Base-by-base conservation (phyloP, 1,284 basidiomycete genomes). In the Pulveroboletus ridleyi region DNA sequence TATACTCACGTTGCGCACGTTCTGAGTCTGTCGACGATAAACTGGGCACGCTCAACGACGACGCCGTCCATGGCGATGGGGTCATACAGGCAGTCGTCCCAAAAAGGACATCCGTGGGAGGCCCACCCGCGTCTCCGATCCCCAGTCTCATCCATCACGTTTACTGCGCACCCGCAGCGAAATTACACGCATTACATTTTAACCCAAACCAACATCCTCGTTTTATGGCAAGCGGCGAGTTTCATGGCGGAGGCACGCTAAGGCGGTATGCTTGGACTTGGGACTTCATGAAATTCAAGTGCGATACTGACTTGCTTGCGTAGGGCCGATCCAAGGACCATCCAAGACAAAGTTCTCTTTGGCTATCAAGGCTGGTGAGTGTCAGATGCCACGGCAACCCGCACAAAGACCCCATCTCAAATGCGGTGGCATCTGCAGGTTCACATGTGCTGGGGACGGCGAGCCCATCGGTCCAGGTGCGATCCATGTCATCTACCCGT, bases 331-430 rank as follows among this genome's bases (percentile, higher is more conserved):
- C 79, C 86, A n/a, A 78, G 75, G 4, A 85, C 85, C 6, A 85
- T 87, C 47, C 89, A 92, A 65, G 86, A 92, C 78, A 94, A 35
- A 94, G 87, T 93, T 71, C 77, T 94, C 29, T 90, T 93, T 0
- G 92, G 92, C 35, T 94, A 94, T 72, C 92, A 94, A 76, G 92
- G 91, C 74, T 94, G 92, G 92, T 91, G 72, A 64, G 89, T 74
- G 54, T 54, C 4, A 11, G 33, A 35, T 35, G 10, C 33, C 33
- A 35, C 10, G 4, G 6, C 35, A 17, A 50, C 22, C n/a, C 41
- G 62, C 47, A 23, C 69, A 90, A 89, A 89, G 33, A 35, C 33
- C 33, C 10, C 33, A 35, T 35, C 33, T 35, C 33, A 35, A 35
- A 35, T 11, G 33, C 4, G 33, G 33, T 35, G 33, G 33, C 33